Evolutionary conservation across 1,139 yeast genomes (phyloP), one percentile per base, ranked within the genome.

Genomic region (Candida buenavistaensis): DNA sequence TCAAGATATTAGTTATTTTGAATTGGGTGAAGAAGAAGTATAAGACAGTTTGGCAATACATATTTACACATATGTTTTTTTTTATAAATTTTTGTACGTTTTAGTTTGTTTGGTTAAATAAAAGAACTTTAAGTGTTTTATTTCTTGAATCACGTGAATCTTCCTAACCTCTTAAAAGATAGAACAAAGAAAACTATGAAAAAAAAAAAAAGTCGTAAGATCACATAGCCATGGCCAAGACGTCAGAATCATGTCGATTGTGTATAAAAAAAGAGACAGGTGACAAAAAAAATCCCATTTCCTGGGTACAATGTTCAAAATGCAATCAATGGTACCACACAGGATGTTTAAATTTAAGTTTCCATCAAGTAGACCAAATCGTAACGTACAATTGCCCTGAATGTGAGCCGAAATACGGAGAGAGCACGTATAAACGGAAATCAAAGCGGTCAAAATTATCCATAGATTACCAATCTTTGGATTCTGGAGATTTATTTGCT

Each of bases 1-100:
- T 15, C 75, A 76, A 39, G 85, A 82, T 46, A 82, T 87, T 25
- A 94, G 83, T 37, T 96, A 87, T 55, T 92, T 94, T 77, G 80
- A 73, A 48, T 71, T 90, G 45, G 85, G 87, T 20, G 77, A 69
- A 29, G 77, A 35, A 21, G 30, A 30, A 7, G 37, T 10, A 3
- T 24, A 13, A 24, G n/a, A n/a, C n/a, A n/a, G 5, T 9, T 12
- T 13, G n/a, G 14, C 6, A 3, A 8, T 24, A 7, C 26, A n/a
- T 12, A 22, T 6, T 10, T n/a, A 9, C 10, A 21, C 11, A 17
- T 22, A 22, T 24, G 12, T 24, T 9, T 11, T 23, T 23, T 8
- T 14, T 14, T 24, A 24, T 24, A 24, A 24, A 13, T 24, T 13
- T 28, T 23, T 29, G 13, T 15, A 13, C n/a, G 12, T 30, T 14